Conservation (phyloP, 768 basidiomycete species). For the Serendipita sp. region DNA sequence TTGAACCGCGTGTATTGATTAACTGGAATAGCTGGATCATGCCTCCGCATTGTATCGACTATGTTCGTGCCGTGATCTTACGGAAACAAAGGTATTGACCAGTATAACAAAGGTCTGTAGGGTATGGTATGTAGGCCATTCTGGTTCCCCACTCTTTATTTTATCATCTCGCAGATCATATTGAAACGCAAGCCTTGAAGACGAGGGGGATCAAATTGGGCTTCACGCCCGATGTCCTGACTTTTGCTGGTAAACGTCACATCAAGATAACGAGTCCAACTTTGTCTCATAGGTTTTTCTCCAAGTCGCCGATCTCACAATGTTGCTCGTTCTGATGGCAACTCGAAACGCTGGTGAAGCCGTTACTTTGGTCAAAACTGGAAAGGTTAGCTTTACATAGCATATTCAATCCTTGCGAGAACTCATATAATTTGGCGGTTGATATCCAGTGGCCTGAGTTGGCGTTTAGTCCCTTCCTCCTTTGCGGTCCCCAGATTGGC, state of each 20-base stretch:
- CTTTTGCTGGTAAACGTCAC: not conserved
- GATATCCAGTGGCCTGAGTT: conserved; percentile 55
- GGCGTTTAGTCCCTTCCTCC: conserved; percentile 67
- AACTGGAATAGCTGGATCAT: conserved; percentile 44
- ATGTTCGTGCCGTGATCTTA: conserved; percentile 27
- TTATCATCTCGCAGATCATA: conserved; percentile 50
- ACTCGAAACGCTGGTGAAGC: conserved; percentile 60
- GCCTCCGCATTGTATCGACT: conserved; percentile 72
- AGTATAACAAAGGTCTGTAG: conserved; percentile 39
- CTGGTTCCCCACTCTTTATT: not conserved
- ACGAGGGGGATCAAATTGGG: conserved; percentile 57
- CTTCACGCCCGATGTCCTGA: conserved; percentile 82
- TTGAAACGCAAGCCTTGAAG: conserved; percentile 45
- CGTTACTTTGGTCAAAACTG: conserved; percentile 47
- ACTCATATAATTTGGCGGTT: conserved; percentile 1
- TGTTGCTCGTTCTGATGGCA: conserved; percentile 92
- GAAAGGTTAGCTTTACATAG: conserved; percentile 35
- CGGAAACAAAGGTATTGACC: conserved; percentile 11
- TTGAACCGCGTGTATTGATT: no score
- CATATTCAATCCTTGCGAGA: no score
- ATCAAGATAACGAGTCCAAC: not conserved
- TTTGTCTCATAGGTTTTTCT: not conserved
- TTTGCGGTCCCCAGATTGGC: conserved; percentile 61
- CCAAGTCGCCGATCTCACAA: conserved; percentile 75
- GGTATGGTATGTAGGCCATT: conserved; percentile 41